Base-by-base conservation (phyloP, 1,139 yeast species). In the Geotrichum europaeum region DNA sequence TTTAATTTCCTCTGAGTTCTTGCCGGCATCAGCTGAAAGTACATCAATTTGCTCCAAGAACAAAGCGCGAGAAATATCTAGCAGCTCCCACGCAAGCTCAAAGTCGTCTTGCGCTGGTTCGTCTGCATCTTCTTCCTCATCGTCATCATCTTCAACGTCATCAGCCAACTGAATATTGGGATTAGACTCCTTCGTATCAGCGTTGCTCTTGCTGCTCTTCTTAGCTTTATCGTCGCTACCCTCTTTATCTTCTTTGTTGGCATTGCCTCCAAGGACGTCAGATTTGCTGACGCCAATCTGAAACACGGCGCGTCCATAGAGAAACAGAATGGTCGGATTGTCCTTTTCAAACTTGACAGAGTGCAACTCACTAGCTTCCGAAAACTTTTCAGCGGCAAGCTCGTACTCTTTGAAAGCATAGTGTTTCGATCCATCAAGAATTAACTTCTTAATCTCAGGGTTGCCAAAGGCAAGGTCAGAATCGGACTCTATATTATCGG, bases 71-170 rank as follows among this genome's bases (percentile, higher is more conserved):
- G 96, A 81, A 55, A 87, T 76, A 69, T 91, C 97, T 49, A 89
- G 77, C 24, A 89, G 83, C 63, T 87, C 94, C 96, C 96, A 90
- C 0, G 96, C 96, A 28, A 85, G 80, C 70, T 87, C 96, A 70
- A 91, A 87, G 70, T 90, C 97, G 45, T 84, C 79, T 67, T 85
- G 87, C 51, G 81, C 84, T 40, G 78, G 82, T 53, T 76, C 84
- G 7, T 69, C 74, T 1, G 63, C 68, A 2, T 72, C 76, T 1
- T 73, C 78, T 6, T 70, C 76, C 5, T 71, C 77, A 5, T 68
- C 74, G 1, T 70, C 75, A 4, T 72, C 78, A 4, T 73, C 79
- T 2, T 67, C 74, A 7, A 69, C 75, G 1, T 72, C 76, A 5
- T 70, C 76, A 4, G 72, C 78, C 50, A 61, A 55, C 49, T 61